Conservation (phyloP, 2,329 filamentous ascomycete genomes). For the Trichophyton equinum region DNA sequence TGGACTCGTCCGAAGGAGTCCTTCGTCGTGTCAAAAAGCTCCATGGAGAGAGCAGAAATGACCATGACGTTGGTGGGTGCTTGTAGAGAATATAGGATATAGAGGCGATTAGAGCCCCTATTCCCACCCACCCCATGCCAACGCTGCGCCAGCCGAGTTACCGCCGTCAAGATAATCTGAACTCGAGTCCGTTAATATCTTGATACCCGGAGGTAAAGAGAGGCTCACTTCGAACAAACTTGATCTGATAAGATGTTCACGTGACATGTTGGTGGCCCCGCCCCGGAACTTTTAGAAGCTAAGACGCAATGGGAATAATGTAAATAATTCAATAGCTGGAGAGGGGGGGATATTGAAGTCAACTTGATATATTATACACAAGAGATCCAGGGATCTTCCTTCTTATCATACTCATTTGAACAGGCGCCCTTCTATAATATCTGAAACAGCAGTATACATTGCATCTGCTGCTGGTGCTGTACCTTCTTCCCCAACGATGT, state of each 20-base stretch:
- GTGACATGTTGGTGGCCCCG: background rate
- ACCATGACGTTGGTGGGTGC: conserved; percentile 27
- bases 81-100: conserved; percentile 30
- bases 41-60: conserved; percentile 9
- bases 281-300: no score
- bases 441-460: background rate
- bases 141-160: background rate
- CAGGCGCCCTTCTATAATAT: conserved; percentile 1
- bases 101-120: conserved; percentile 29
- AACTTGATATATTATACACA: background rate
- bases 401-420: background rate
- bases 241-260: background rate
- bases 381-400: background rate
- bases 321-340: no score
- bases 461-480: conserved; percentile 1
- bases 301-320: no score
- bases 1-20: background rate
- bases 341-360: no score
- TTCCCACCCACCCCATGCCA: conserved; percentile 32
- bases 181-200: background rate
- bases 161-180: background rate
- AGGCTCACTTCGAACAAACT: background rate
- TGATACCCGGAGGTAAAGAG: background rate
- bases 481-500: background rate
- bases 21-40: background rate